Evolutionary conservation across 73 alveolate species (phyloP), one percentile per base, ranked within the genome.

Genomic region (Tetrahymena borealis): DNA sequence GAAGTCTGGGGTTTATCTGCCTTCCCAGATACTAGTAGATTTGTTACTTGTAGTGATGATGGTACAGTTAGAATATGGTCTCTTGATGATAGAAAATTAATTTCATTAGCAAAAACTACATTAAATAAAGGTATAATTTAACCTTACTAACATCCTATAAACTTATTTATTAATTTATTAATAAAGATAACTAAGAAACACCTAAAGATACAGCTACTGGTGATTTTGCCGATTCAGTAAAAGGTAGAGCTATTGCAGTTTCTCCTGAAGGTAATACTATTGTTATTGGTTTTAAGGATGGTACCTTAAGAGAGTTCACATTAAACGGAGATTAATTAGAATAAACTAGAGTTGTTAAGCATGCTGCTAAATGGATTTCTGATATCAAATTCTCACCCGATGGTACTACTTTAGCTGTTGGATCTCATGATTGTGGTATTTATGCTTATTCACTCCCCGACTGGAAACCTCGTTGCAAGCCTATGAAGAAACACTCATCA

Each of bases 361-460:
- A 39, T 36, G 95, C 95, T 10, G 94, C 91, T 60, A 96, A 96
- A 91, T 94, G 97, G 93, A 96, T 98, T 24, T 91, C 96, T 39
- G 99, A 98, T 91, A 91, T 98, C 15, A 98, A 98, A 92, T 98
- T 97, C 97, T 97, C 99, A 42, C 99, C 99, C 36, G 98, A 98
- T 95, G 99, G 99, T 20, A 94, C 94, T 42, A 93, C 93, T 41
- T 96, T 97, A 60, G 99, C 99, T 12, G 98, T 97, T 36, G 99
- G 99, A 32, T 93, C 99, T 41, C 98, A 95, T 93, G 99, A 98
- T 91, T 95, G 94, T 91, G 94, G 96, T 60, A 96, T 99, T 79
- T 97, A 98, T 96, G 98, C 97, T 1, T 96, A 96, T 94, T 91
- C 39, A 35, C 85, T 95, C n/a, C 94, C 91, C 31, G 90, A 95